Conservation (phyloP, 2,329 filamentous ascomycete species). For the Aureobasidium subglaciale region DNA sequence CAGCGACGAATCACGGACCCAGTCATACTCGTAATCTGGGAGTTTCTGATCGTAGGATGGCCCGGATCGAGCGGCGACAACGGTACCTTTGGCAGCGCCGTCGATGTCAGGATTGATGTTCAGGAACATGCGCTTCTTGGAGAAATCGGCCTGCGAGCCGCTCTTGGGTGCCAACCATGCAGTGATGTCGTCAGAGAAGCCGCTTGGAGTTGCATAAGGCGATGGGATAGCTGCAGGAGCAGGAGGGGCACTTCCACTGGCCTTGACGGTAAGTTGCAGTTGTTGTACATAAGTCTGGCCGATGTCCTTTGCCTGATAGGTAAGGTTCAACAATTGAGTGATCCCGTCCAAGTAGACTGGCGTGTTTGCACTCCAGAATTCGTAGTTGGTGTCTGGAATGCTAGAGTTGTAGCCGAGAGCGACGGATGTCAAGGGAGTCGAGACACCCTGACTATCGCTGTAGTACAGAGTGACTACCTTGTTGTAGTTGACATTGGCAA, state of each 20-base stretch:
- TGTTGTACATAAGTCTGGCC: slow-evolving; percentile 23
- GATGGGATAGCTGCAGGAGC: slow-evolving; percentile 20
- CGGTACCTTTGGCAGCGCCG: slow-evolving; percentile 25
- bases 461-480: slow-evolving; percentile 28
- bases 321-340: slow-evolving; percentile 26
- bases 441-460: slow-evolving; percentile 24
- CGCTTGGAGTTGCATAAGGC: slow-evolving; percentile 25
- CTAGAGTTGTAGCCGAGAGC: slow-evolving; percentile 23
- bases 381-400: slow-evolving; percentile 22
- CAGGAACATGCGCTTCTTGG: slow-evolving; percentile 26
- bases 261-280: slow-evolving; percentile 20
- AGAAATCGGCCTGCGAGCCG: slow-evolving; percentile 22
- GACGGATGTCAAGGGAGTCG: slow-evolving; percentile 25
- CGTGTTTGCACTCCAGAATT: slow-evolving; percentile 25
- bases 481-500: slow-evolving; percentile 27
- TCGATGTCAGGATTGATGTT: slow-evolving; percentile 28
- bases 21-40: slow-evolving; percentile 30
- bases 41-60: slow-evolving; percentile 22
- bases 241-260: slow-evolving; percentile 22
- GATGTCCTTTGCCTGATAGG: slow-evolving; percentile 25
- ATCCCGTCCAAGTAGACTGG: slow-evolving; percentile 27
- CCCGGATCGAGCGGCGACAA: slow-evolving; percentile 27
- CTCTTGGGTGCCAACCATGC: slow-evolving; percentile 21
- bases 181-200: slow-evolving; percentile 27
- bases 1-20: slow-evolving; percentile 26